Evolutionary conservation across 75 land plant species (phyloP).

Genomic region (Sequoia sempervirens): DNA sequence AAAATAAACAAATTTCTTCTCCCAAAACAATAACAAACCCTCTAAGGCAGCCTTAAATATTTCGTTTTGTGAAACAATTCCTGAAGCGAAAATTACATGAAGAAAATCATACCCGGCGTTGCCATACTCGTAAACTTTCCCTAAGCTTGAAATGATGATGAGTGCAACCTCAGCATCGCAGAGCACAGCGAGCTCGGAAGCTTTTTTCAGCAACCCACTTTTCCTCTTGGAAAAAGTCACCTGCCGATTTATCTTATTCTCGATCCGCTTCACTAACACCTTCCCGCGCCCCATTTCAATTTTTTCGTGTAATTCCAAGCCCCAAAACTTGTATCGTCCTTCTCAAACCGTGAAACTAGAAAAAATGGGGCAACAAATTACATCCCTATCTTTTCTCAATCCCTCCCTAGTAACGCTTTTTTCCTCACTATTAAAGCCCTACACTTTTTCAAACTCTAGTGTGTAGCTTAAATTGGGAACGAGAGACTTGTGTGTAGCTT

Average conservation of each 20-base stretch:
- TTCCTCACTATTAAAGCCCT: too few relatives aligned
- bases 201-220: background rate
- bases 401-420: too few relatives aligned
- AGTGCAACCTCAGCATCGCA: background rate
- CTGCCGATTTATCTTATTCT: background rate
- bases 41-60: background rate
- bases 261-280: background rate
- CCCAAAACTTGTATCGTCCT: too few relatives aligned
- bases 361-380: too few relatives aligned
- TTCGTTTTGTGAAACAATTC: too few relatives aligned
- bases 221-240: background rate
- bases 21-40: background rate
- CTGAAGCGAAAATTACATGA: background rate
- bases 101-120: background rate
- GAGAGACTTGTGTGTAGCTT: too few relatives aligned
- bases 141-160: background rate
- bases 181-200: background rate
- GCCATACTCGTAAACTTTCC: background rate
- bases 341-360: too few relatives aligned
- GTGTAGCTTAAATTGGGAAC: too few relatives aligned
- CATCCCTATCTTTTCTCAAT: too few relatives aligned
- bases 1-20: background rate
- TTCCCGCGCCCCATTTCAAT: background rate
- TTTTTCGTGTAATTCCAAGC: too few relatives aligned
- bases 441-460: too few relatives aligned